phyloP scores from a whole-genome alignment of 2,329 filamentous ascomycete genomes.

The Neophaeococcomyces aloes region DNA sequence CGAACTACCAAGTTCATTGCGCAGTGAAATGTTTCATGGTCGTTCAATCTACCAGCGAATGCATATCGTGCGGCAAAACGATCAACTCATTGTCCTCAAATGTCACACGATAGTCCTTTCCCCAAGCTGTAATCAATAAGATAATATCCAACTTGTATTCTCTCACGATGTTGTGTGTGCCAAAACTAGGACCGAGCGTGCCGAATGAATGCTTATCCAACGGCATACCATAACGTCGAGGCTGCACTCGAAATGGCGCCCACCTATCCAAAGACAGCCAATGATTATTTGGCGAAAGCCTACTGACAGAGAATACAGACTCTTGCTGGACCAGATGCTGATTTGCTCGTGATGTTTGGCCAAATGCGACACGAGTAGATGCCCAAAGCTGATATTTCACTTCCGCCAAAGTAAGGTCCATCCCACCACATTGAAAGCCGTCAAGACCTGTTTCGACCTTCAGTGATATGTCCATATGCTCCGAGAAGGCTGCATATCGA shows the following conservation, averaged over 20 bases:
- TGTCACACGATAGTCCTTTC: constrained; percentile 1
- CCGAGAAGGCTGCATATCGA: constrained; percentile 1
- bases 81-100: constrained; percentile 8
- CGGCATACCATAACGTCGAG: constrained; percentile 1
- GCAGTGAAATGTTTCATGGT: not conserved
- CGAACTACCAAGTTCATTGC: not conserved
- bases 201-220: constrained; percentile 6
- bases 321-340: not conserved
- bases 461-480: constrained; percentile 6
- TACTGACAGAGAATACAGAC: not conserved
- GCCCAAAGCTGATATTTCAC: constrained; percentile 8
- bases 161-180: constrained; percentile 2
- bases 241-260: constrained; percentile 8
- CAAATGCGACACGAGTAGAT: not conserved
- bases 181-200: constrained; percentile 5
- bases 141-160: constrained; percentile 8
- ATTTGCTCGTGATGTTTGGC: not conserved
- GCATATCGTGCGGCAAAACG: constrained; percentile 4
- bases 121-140: constrained; percentile 1
- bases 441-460: constrained; percentile 1
- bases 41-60: constrained; percentile 1
- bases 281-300: not conserved
- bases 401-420: constrained; percentile 1
- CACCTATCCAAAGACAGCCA: constrained; percentile 2
- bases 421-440: not conserved